Evolutionary conservation across 2,329 filamentous ascomycete species (phyloP), one percentile per base, ranked within the genome.

Genomic region (Fonsecaea nubica): DNA sequence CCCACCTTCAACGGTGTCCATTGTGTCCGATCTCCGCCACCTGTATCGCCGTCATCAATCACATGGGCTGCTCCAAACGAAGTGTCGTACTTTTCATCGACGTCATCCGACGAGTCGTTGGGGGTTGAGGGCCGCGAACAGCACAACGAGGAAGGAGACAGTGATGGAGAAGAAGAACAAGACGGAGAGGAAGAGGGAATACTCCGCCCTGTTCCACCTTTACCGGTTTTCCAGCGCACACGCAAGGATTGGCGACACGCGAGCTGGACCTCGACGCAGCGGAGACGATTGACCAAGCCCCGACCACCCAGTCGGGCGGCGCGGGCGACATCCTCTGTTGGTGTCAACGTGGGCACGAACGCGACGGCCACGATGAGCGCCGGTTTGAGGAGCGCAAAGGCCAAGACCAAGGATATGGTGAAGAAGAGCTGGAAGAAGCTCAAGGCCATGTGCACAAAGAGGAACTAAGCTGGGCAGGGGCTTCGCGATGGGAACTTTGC

Each of bases 391-490:
- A 32, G 13, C 15, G 18, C 25, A n/a, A 50, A 13, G 7, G 45
- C 45, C 5, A 59, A 59, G 57, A 35, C 58, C 3, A 53, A 62
- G 38, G 38, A 42, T 13, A 40, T 59, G 9, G n/a, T 53, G 33
- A 65, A 62, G 58, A 62, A 60, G 40, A 25, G 58, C 13, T 21
- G 40, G 12, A 4, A 53, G 13, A 66, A 58, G 18, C 21, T 52
- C 15, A 66, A 66, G 53, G 35, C 21, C 4, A 6, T 58, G 25
- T 56, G 52, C 10, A 32, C 6, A 4, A 65, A 30, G 40, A 58
- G 53, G 42, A n/a, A 57, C 1, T 40, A 9, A 59, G 13, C 25
- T 25, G 25, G 25, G 3, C 2, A 25, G 25, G 3, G 1, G 25
- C 25, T 25, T 25, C 25, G 25, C 25, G 25, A 3, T 2, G 3